Conservation (phyloP, 148 eudicot genomes). For the Vaccinium vitisidaea region DNA sequence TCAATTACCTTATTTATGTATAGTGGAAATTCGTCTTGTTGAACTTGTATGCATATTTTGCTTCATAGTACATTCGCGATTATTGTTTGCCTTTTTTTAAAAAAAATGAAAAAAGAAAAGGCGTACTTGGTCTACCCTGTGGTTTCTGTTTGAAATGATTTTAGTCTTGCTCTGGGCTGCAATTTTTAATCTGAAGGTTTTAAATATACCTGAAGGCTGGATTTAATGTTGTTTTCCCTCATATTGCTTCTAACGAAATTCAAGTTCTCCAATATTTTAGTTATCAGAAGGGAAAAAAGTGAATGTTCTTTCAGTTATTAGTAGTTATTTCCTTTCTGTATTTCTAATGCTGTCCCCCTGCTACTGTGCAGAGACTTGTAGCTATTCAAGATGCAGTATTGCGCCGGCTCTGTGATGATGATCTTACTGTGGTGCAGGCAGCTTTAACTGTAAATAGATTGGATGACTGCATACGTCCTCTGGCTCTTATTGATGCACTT, state of each 20-base stretch:
- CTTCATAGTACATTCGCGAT: not conserved
- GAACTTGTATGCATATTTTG: not conserved
- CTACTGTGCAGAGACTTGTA: constrained; percentile 48
- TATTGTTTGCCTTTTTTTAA: too few relatives aligned
- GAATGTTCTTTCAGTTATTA: not conserved
- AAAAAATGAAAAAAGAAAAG: too few relatives aligned
- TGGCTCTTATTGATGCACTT: constrained; percentile 45
- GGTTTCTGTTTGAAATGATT: not conserved
- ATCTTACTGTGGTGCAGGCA: constrained; percentile 70
- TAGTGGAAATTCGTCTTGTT: not conserved
- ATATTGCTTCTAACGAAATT: not conserved
- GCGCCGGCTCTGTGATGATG: constrained; percentile 70
- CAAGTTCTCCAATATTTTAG: not conserved
- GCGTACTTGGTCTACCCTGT: not conserved
- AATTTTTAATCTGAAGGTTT: not conserved
- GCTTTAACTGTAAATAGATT: constrained; percentile 59
- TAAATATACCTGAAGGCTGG: not conserved
- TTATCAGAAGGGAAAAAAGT: not conserved
- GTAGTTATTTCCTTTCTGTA: not conserved
- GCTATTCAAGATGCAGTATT: constrained; percentile 64
- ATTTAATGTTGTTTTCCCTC: not conserved
- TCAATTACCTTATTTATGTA: not conserved
- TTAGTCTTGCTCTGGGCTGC: not conserved
- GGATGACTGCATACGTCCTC: constrained; percentile 40
- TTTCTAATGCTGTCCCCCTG: not conserved